phyloP scores from a whole-genome alignment of 106 monocot genomes.

The Acanthochlamys bracteata region DNA sequence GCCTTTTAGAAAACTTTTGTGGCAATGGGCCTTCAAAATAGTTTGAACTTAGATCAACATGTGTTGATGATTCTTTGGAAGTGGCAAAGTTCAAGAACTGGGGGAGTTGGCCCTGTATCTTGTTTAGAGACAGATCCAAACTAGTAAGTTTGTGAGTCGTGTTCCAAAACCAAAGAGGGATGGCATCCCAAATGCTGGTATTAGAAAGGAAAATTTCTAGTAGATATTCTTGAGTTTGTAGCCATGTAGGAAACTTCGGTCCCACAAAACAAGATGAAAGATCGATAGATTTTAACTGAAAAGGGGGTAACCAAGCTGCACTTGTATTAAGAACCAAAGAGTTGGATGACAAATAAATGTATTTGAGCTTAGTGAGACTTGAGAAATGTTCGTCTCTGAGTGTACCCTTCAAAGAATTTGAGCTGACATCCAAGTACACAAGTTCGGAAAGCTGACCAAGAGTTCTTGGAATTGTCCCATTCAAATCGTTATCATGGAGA shows the following conservation, averaged over 20 bases:
- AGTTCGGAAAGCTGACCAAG: slow-evolving; percentile 6
- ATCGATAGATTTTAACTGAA: not conserved
- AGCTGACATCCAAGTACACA: slow-evolving; percentile 1
- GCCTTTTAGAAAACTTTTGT: not conserved
- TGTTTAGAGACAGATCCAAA: slow-evolving; percentile 1
- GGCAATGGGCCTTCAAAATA: slow-evolving; percentile 8
- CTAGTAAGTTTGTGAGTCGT: not conserved
- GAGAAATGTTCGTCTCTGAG: slow-evolving; percentile 17
- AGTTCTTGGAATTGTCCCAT: not conserved
- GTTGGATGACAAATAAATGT: slow-evolving; percentile 1
- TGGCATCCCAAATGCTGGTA: slow-evolving; percentile 12
- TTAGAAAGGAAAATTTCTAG: slow-evolving; percentile 3
- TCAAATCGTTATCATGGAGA: slow-evolving; percentile 8
- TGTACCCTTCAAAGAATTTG: slow-evolving; percentile 13
- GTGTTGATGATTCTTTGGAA: not conserved
- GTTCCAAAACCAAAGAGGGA: slow-evolving; percentile 36
- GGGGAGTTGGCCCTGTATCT: not conserved
- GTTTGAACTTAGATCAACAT: slow-evolving; percentile 17
- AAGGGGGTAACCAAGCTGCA: slow-evolving; percentile 23
- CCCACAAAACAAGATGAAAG: slow-evolving; percentile 16
- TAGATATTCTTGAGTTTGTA: slow-evolving; percentile 10
- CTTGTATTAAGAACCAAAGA: slow-evolving; percentile 8
- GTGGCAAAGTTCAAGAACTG: not conserved
- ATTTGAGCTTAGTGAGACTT: slow-evolving; percentile 3
- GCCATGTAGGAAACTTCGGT: slow-evolving; percentile 28